phyloP scores from a whole-genome alignment of 345 rosid genomes.

The Draba incana region DNA sequence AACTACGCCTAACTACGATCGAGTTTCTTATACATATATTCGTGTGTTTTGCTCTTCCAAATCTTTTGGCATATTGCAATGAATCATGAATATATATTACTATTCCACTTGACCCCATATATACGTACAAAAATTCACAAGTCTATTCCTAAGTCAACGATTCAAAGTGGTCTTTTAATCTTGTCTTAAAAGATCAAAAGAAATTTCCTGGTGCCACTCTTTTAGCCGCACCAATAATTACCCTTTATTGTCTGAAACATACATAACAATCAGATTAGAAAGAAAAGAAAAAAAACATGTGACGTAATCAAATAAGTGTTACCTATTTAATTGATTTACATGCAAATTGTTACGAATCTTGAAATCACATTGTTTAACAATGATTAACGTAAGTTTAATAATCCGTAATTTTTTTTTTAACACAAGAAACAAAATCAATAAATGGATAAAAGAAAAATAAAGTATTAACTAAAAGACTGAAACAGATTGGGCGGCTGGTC shows the following conservation, averaged over 20 bases:
- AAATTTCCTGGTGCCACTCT: slow-evolving; percentile 32
- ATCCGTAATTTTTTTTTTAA: too few relatives aligned
- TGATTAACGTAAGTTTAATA: not conserved
- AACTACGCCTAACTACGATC: not conserved
- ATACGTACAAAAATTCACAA: slow-evolving; percentile 1
- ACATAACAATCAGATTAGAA: not conserved
- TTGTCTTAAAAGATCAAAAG: slow-evolving; percentile 20
- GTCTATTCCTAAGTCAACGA: slow-evolving; percentile 39
- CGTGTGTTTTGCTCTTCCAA: not conserved
- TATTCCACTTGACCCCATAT: slow-evolving; percentile 7
- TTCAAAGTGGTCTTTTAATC: slow-evolving; percentile 20
- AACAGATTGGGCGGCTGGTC: slow-evolving; percentile 16
- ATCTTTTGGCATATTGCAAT: not conserved
- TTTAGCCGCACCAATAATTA: slow-evolving; percentile 4
- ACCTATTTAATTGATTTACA: not conserved
- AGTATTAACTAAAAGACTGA: slow-evolving; percentile 11
- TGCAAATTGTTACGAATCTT: not conserved
- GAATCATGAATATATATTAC: not conserved
- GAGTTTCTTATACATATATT: not conserved
- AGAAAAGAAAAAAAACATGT: not conserved
- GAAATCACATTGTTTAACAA: not conserved
- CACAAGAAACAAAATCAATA: not conserved
- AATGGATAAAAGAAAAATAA: not conserved
- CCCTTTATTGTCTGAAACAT: not conserved
- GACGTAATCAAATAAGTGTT: too few relatives aligned